Conservation (phyloP, 106 monocot genomes). For the Xerophyta viscosa region DNA sequence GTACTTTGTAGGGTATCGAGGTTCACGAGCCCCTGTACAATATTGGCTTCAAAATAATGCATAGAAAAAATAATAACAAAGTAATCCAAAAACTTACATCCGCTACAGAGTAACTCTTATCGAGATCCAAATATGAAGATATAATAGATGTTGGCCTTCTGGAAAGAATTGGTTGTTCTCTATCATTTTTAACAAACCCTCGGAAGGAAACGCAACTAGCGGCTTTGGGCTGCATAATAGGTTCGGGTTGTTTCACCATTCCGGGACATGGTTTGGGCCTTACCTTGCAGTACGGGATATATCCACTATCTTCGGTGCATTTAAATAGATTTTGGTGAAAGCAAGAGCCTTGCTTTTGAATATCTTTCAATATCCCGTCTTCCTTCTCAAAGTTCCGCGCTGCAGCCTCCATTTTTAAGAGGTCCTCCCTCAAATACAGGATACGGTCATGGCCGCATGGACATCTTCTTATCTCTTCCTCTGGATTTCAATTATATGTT, state of each 20-base stretch:
- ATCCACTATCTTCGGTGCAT: conserved; percentile 12
- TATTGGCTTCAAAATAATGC: too few species aligned
- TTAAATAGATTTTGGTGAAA: conserved; percentile 2
- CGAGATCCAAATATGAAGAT: too few species aligned
- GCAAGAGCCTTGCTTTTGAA: conserved; percentile 10
- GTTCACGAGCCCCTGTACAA: neutral
- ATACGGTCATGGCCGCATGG: conserved; percentile 22
- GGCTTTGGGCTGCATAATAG: too few species aligned
- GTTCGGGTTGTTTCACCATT: neutral
- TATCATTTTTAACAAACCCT: too few species aligned
- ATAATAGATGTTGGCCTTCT: too few species aligned
- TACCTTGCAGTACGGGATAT: conserved; percentile 46
- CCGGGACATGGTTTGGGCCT: conserved; percentile 9
- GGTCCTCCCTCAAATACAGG: conserved; percentile 32
- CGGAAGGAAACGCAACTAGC: neutral
- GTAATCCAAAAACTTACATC: too few species aligned
- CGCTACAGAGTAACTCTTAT: too few species aligned
- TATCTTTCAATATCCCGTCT: conserved; percentile 16
- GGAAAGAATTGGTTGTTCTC: too few species aligned
- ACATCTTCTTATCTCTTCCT: conserved; percentile 32
- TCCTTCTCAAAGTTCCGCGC: conserved; percentile 46
- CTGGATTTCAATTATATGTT: too few species aligned
- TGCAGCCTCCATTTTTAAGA: conserved; percentile 37
- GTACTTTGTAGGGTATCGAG: too few species aligned
- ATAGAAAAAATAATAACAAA: too few species aligned